Base-by-base conservation (phyloP, 495 filamentous ascomycete genomes). In the Cladorrhinum samala region DNA sequence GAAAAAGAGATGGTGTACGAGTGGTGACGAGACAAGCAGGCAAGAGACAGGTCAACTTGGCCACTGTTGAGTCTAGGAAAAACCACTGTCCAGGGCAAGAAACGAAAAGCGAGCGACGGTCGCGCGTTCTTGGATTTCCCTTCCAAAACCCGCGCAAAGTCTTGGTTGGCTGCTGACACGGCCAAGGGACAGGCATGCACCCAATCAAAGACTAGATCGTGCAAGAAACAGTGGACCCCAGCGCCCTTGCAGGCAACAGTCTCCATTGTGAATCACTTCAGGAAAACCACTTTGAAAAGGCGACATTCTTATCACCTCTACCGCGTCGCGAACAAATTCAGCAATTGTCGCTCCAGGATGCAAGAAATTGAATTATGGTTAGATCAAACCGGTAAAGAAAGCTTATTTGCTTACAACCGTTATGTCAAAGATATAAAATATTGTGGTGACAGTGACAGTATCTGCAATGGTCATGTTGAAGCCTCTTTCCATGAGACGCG, bases 211-310 rank as follows among this genome's bases (percentile, higher is more conserved):
- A 2, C 24, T 3, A 9, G 14, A 1, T 5, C 23, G 9, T 19
- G 1, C 0, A 7, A 1, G 16, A 24, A 55, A 17, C 39, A 55
- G 46, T 19, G 52, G 36, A 48, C 9, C 36, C 1, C n/a, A 23
- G 8, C 8, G 50, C 45, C 50, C 54, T 47, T 52, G 58, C 58
- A 68, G 65, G 65, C 65, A 68, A 49, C 65, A 65, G 55, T 54
- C 56, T 54, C 48, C 46, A 44, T 60, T 53, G 56, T 54, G 58
- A 66, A 67, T 56, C 63, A 68, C 60, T 53, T 62, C 64, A 58
- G 53, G 58, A 67, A 65, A 65, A 55, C 47, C 46, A 46, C 52
- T 41, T 11, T 58, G 40, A 25, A 20, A 17, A 21, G 23, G 17
- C 33, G 23, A 43, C 52, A 42, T 17, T 39, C 33, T 37, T 21